Evolutionary conservation across 495 filamentous ascomycete species (phyloP), one percentile per base, ranked within the genome.

Genomic region (Monascus purpureus): DNA sequence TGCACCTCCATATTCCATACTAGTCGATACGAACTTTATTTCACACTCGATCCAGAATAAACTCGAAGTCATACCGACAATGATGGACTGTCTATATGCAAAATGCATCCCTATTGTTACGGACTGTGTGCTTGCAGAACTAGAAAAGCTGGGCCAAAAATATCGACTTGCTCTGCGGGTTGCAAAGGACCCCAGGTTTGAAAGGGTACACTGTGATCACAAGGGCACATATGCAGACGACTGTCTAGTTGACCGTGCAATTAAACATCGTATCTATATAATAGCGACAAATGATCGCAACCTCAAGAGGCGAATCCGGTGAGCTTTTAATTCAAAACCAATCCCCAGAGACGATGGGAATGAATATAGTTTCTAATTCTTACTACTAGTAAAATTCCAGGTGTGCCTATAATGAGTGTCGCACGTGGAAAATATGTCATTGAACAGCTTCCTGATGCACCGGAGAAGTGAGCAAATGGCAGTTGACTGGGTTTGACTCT

Each of bases 191-290:
- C 84, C 92, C 45, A 58, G 88, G 32, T 95, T 83, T 62, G 77
- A 88, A 47, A 59, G 87, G 30, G 47, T 94, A 19, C 68, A 73
- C 40, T 96, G 88, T 50, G 80, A 85, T 45, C 88, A 95, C 55
- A 79, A 81, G 54, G 87, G 87, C 8, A 76, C 77, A 2, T 94
- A 93, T 63, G 86, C 86, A n/a, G 86, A 93, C 66, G 86, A 95
- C 41, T 95, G 86, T 46, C 68, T 96, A 7, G 87, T 95, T 11
- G 88, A 95, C 50, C 65, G 86, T 13, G 74, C 90, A 14, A 71
- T 59, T 43, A 80, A 77, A 53, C 74, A 79, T 43, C 72, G 77
- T 44, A 75, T 92, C 20, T 93, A 93, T 53, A 78, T 93, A 40
- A 82, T 88, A 13, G 87, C 72, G 25, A 92, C 87, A 5, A 95